These are phyloP conservation scores for Cystobasidium slooffiae DNA, from an alignment of 1,284 basidiomycete species.

Conservation along the genomic window DNA sequence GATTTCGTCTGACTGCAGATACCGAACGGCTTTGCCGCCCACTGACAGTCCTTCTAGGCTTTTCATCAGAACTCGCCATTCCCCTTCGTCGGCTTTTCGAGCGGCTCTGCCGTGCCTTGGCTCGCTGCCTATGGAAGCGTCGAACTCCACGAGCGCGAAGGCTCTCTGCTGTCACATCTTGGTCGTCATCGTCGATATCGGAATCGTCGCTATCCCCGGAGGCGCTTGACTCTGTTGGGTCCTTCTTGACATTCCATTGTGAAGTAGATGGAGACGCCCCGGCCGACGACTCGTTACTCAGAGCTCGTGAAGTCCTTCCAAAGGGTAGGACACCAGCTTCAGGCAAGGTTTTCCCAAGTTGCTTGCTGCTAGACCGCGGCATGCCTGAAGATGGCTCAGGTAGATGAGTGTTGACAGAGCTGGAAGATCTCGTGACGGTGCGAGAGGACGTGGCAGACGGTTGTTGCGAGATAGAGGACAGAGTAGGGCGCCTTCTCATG, in stretches of 20 bases:
- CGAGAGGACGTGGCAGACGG: background rate
- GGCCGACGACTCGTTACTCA: background rate
- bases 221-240: constrained; percentile 13
- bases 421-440: constrained; percentile 15
- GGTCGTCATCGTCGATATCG: background rate
- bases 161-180: background rate
- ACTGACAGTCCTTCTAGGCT: constrained; percentile 5
- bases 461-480: background rate
- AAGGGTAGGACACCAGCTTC: background rate
- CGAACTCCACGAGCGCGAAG: constrained; percentile 3
- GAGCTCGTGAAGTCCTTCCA: background rate
- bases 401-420: background rate
- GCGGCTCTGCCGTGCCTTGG: constrained; percentile 3
- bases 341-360: background rate
- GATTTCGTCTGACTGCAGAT: background rate
- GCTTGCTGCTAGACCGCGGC: background rate
- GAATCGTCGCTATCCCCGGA: background rate
- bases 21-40: constrained; percentile 23
- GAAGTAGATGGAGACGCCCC: background rate
- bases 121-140: background rate
- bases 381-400: background rate
- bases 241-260: constrained; percentile 1
- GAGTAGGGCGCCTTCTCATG: constrained; percentile 2
- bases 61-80: constrained; percentile 2
- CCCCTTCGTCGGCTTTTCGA: constrained; percentile 9